These are phyloP conservation scores for Penstemon eatonii DNA, from an alignment of 257 asterid species.

Conservation along the genomic window DNA sequence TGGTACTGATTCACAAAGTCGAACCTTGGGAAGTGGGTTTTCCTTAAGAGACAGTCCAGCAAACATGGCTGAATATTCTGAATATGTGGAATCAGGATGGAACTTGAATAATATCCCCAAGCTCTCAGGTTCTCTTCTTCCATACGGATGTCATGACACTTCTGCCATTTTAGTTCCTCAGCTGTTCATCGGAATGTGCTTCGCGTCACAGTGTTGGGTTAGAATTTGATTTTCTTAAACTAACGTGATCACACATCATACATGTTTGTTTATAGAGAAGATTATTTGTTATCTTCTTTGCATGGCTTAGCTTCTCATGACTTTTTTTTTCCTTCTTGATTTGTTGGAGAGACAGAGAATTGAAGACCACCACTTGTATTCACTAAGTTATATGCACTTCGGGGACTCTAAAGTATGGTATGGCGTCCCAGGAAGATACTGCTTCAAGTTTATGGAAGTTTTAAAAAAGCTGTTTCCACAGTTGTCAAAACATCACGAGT, in stretches of 20 bases:
- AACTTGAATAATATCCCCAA: constrained; percentile 66
- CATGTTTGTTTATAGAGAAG: background rate
- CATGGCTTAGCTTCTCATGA: constrained; percentile 29
- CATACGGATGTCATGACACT: constrained; percentile 45
- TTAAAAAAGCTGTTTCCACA: constrained; percentile 57
- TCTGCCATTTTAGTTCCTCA: constrained; percentile 52
- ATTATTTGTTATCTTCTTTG: constrained; percentile 7
- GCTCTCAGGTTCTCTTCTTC: constrained; percentile 77
- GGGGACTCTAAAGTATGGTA: constrained; percentile 76
- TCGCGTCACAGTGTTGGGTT: constrained; percentile 85
- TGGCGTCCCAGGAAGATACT: constrained; percentile 66
- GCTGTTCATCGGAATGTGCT: constrained; percentile 76
- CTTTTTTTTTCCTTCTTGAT: constrained; percentile 31
- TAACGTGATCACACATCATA: background rate
- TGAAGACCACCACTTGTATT: constrained; percentile 81
- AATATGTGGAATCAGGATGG: constrained; percentile 67
- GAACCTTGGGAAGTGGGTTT: constrained; percentile 52
- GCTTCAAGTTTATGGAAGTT: constrained; percentile 60
- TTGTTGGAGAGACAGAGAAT: constrained; percentile 53
- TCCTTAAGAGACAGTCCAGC: constrained; percentile 36
- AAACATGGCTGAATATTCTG: constrained; percentile 32
- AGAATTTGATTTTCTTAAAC: constrained; percentile 16
- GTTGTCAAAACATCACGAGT: constrained; percentile 50
- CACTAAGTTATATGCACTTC: constrained; percentile 65
- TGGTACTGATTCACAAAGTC: constrained; percentile 40